phyloP scores from a whole-genome alignment of 1,284 basidiomycete species.

The Phellopilus nigrolimitatus region DNA sequence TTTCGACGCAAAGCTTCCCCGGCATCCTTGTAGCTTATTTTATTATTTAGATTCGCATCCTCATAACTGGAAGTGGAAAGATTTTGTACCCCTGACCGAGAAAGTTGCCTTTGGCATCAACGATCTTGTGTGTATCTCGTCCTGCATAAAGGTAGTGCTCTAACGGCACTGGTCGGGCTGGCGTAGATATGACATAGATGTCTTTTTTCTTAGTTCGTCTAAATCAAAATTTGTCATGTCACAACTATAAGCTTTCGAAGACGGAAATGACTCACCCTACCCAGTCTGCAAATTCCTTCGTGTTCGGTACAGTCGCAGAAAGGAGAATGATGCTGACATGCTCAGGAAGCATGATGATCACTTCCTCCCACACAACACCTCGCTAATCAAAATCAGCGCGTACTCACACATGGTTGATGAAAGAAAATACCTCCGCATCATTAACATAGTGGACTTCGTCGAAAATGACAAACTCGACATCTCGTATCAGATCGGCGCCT shows the following conservation, averaged over 20 bases:
- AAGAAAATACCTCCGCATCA: conserved; percentile 80
- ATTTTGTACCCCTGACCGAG: conserved; percentile 65
- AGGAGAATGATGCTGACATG: conserved; percentile 96
- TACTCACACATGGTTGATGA: background rate
- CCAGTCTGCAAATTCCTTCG: conserved; percentile 99
- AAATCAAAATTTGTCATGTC: conserved; percentile 8
- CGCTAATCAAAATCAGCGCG: conserved; percentile 49
- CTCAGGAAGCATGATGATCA: conserved; percentile 98
- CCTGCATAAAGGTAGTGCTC: conserved; percentile 97
- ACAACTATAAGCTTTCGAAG: conserved; percentile 12
- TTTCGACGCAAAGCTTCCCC: conserved; percentile 86
- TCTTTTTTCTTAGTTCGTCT: conserved; percentile 99
- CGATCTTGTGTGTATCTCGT: conserved; percentile 88
- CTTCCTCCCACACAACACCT: conserved; percentile 99
- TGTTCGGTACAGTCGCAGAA: conserved; percentile 97
- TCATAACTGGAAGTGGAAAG: too few species aligned
- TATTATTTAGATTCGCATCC: too few species aligned
- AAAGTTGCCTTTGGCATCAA: conserved; percentile 82
- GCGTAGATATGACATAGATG: conserved; percentile 98
- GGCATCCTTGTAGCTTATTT: conserved; percentile 83
- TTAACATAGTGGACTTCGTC: conserved; percentile 99
- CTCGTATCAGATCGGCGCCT: conserved; percentile 96
- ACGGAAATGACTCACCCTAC: conserved; percentile 68
- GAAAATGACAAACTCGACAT: conserved; percentile 99
- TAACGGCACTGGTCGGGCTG: conserved; percentile 93